Evolutionary conservation across 768 basidiomycete genomes (phyloP).

Genomic region (Mycena leptocephala): DNA sequence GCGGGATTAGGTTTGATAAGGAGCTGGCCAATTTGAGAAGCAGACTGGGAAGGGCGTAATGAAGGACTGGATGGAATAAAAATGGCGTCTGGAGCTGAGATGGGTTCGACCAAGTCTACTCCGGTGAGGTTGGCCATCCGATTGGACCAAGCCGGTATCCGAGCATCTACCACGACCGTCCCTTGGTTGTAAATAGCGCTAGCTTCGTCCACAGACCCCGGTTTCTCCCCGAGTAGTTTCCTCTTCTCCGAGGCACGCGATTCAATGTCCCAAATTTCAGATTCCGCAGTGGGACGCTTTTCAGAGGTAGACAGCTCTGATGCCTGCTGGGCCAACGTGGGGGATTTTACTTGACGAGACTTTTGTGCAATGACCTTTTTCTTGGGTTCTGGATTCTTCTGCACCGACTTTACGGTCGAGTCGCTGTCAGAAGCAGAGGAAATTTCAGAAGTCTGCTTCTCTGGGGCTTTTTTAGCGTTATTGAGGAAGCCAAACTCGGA

Average conservation of each 20-base stretch:
- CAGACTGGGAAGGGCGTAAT: slow-evolving; percentile 69
- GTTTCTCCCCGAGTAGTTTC: background rate
- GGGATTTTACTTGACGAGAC: slow-evolving; percentile 4
- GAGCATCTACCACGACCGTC: slow-evolving; percentile 57
- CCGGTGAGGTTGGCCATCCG: slow-evolving; percentile 4
- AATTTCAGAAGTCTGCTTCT: slow-evolving; percentile 2
- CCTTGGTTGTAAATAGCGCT: slow-evolving; percentile 15
- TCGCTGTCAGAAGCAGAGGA: slow-evolving; percentile 34
- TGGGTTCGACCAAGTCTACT: background rate
- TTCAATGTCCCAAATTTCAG: slow-evolving; percentile 75
- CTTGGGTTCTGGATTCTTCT: slow-evolving; percentile 14
- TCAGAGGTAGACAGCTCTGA: slow-evolving; percentile 16
- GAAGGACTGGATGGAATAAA: slow-evolving; percentile 39
- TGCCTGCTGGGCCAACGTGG: background rate
- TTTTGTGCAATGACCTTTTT: slow-evolving; percentile 1
- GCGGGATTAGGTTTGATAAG: background rate
- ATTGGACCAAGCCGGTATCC: slow-evolving; percentile 44
- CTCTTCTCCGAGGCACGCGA: slow-evolving; percentile 37
- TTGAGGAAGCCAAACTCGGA: slow-evolving; percentile 67
- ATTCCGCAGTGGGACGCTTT: slow-evolving; percentile 42
- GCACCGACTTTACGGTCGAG: slow-evolving; percentile 38
- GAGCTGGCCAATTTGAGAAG: slow-evolving; percentile 60
- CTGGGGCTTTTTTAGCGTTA: slow-evolving; percentile 33
- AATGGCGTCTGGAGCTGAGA: background rate
- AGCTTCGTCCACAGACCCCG: background rate